phyloP scores from a whole-genome alignment of 495 filamentous ascomycete species.

The Aspergillus ellipticus region DNA sequence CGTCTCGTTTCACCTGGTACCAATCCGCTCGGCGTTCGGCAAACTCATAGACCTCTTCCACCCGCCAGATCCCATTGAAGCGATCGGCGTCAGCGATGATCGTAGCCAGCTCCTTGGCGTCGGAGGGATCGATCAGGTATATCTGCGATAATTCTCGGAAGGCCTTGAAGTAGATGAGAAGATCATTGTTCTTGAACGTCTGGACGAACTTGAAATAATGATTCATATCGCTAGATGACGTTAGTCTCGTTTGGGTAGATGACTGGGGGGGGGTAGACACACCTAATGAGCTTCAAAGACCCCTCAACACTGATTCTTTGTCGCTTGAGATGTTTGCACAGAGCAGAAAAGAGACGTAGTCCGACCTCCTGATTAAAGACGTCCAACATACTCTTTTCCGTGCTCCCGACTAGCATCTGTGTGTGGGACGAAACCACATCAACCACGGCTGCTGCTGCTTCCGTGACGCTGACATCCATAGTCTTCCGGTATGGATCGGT shows the following conservation, averaged over 20 bases:
- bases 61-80: conserved; percentile 86
- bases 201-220: conserved; percentile 82
- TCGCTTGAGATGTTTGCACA: conserved; percentile 96
- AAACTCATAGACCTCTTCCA: conserved; percentile 97
- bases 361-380: conserved; percentile 99
- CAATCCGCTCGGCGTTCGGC: conserved; percentile 92
- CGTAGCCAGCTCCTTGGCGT: conserved; percentile 91
- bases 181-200: conserved; percentile 73
- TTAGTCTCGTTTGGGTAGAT: conserved; percentile 7
- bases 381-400: conserved; percentile 95
- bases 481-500: conserved; percentile 42
- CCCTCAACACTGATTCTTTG: conserved; percentile 89
- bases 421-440: conserved; percentile 84
- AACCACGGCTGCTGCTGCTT: conserved; percentile 75
- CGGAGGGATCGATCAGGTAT: conserved; percentile 80
- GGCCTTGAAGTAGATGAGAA: conserved; percentile 86
- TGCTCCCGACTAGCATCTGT: conserved; percentile 84
- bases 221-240: conserved; percentile 75
- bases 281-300: conserved; percentile 86
- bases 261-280: conserved; percentile 10
- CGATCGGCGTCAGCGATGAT: conserved; percentile 90
- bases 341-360: conserved; percentile 77
- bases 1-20: conserved; percentile 78
- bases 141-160: conserved; percentile 92
- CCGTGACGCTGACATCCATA: conserved; percentile 76